A percentile compares a stretch with the other conserved stretches of the same genome.
Conservation (phyloP, 495 filamentous ascomycete species). For the Corynascus novoguineensis region DNA sequence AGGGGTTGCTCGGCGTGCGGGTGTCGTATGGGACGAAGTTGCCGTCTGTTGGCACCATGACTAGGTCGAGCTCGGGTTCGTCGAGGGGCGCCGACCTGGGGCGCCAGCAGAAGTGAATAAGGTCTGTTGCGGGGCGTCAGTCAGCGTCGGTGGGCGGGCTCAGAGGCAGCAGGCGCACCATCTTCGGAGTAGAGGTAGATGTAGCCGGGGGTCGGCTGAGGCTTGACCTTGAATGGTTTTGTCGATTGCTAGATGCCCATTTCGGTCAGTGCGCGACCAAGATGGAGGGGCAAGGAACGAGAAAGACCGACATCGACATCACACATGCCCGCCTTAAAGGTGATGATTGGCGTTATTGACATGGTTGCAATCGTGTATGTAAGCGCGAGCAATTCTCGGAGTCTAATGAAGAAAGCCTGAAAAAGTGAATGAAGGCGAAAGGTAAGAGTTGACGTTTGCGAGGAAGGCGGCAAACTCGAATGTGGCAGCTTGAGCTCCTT, state of each 20-base stretch:
- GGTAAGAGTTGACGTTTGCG: background rate
- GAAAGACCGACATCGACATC: conserved; percentile 65
- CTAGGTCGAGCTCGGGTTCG: conserved; percentile 71
- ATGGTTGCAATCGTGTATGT: conserved; percentile 42
- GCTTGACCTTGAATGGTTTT: conserved; percentile 60
- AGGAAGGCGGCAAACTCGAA: background rate
- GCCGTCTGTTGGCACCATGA: conserved; percentile 87
- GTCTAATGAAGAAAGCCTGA: background rate
- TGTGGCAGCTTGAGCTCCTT: background rate
- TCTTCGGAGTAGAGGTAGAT: conserved; percentile 93
- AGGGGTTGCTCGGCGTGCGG: conserved; percentile 40
- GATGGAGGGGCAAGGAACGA: conserved; percentile 2
- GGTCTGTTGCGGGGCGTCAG: conserved; percentile 47
- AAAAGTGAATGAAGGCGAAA: background rate
- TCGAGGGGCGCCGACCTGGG: conserved; percentile 47
- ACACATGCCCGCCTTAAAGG: conserved; percentile 95
- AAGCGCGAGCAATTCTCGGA: background rate
- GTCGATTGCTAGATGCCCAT: conserved; percentile 45
- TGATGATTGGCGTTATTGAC: conserved; percentile 81
- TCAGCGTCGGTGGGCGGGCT: conserved; percentile 21
- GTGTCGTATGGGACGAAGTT: conserved; percentile 73
- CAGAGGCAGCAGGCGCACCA: conserved; percentile 44
- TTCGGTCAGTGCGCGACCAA: conserved; percentile 28
- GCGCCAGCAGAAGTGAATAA: conserved; percentile 97
- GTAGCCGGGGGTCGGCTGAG: conserved; percentile 69